Percentiles rank a stretch among this genome's conserved stretches.
These are phyloP conservation scores for Kwoniella heveanensis DNA, from an alignment of 768 basidiomycete species.

Conservation along the genomic window DNA sequence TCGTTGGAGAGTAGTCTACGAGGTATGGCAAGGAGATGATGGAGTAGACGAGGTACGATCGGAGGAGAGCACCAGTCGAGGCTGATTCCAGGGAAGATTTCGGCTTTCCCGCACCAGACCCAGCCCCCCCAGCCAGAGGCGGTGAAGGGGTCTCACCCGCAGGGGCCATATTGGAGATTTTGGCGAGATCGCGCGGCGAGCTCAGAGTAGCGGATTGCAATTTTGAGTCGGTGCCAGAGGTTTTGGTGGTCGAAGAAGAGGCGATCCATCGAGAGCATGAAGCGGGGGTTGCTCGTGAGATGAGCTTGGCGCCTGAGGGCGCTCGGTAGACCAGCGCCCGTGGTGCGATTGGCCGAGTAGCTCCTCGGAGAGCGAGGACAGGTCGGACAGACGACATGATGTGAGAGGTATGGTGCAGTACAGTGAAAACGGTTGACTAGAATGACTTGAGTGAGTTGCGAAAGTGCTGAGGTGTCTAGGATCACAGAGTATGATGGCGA, in stretches of 20 bases:
- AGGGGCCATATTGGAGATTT: constrained; percentile 4
- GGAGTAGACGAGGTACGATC: constrained; percentile 79
- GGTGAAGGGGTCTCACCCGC: constrained; percentile 9
- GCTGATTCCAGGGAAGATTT: constrained; percentile 9
- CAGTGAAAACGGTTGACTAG: too few relatives aligned
- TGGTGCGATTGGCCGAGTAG: not conserved
- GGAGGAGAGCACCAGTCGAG: constrained; percentile 60
- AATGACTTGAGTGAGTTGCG: too few relatives aligned
- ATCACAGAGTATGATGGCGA: too few relatives aligned
- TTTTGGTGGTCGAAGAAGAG: constrained; percentile 4
- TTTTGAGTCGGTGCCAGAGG: constrained; percentile 8
- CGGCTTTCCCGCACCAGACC: not conserved
- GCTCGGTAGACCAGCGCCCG: not conserved
- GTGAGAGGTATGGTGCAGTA: too few relatives aligned
- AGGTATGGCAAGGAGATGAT: constrained; percentile 74
- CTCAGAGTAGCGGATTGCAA: constrained; percentile 3
- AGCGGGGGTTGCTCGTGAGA: constrained; percentile 13
- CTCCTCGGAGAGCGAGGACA: not conserved
- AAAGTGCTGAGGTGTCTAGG: too few relatives aligned
- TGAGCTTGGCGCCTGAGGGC: constrained; percentile 1
- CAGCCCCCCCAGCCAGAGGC: not conserved
- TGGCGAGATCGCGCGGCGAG: constrained; percentile 5
- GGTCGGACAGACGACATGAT: not conserved
- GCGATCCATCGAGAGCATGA: constrained; percentile 3
- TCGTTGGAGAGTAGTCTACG: constrained; percentile 71